Conservation (phyloP, 192 early-diverging fungal species). For the Haplosporangium gracile region DNA sequence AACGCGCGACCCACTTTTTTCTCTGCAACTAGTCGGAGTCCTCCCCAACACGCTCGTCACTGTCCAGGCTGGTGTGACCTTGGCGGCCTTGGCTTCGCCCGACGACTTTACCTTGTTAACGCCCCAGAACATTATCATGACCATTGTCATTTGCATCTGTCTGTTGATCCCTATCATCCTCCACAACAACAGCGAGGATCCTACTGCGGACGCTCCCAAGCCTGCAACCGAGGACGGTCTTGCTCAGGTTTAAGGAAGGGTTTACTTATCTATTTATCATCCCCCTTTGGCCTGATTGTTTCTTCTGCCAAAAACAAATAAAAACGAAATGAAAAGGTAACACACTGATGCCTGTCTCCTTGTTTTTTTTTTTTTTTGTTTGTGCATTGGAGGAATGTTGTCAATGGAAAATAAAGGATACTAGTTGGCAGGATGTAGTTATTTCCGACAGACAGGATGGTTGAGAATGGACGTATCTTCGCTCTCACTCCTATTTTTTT, state of each 20-base stretch:
- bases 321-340: background rate
- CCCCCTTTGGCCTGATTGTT: background rate
- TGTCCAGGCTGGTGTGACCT: slow-evolving; percentile 58
- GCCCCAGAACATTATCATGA: slow-evolving; percentile 55
- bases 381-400: background rate
- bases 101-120: slow-evolving; percentile 59
- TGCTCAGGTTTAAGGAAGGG: slow-evolving; percentile 27
- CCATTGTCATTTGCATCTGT: slow-evolving; percentile 36
- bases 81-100: slow-evolving; percentile 52
- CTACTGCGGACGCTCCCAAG: slow-evolving; percentile 16
- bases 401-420: background rate
- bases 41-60: slow-evolving; percentile 56
- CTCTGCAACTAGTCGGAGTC: slow-evolving; percentile 40
- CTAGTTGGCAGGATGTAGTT: background rate
- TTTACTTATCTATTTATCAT: background rate
- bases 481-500: background rate
- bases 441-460: background rate
- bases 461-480: background rate
- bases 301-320: background rate
- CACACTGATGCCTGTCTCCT: background rate
- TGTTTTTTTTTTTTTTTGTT: background rate
- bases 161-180: slow-evolving; percentile 41
- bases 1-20: background rate
- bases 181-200: slow-evolving; percentile 35
- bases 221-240: slow-evolving; percentile 20